Base-by-base conservation (phyloP, 2,329 filamentous ascomycete species). In the Trichoderma polysporum region DNA sequence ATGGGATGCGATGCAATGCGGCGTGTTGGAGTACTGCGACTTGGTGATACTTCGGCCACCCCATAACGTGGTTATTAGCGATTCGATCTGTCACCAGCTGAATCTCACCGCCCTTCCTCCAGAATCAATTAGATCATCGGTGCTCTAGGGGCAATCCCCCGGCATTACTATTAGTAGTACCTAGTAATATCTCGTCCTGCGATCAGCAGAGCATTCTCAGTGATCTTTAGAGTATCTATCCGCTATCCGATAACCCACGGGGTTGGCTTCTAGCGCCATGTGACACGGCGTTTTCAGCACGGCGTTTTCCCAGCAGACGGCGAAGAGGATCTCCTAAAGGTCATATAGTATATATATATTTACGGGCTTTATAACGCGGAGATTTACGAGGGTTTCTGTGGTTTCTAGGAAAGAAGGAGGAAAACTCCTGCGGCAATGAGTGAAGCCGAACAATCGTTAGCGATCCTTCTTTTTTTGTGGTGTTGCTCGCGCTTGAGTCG, bases 11-110 rank as follows among this genome's bases (percentile, higher is more conserved):
- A 63, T 22, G 37, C 33, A 13, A 33, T 56, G 60, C 35, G 37
- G 22, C 10, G 29, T 31, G 58, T 19, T 15, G 19, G 29, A 61
- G 58, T 50, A 27, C 58, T 25, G 52, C 31, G 31, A 25, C n/a
- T 15, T 37, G 19, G 52, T 33, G 58, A 61, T 61, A 50, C 57
- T 22, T 25, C n/a, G 2, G n/a, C 2, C 41, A 17, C 12, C 41
- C n/a, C n/a, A 45, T 45, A 12, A 7, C n/a, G 8, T 45, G 41
- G n/a, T 31, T 8, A 17, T 41, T 41, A 25, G 37, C 13, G 47
- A 47, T 64, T 41, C 50, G 50, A 64, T 64, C 60, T 56, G 50
- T 64, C 50, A 64, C 19, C 47, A 54, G 33, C 49, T 39, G 49
- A 41, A 63, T 64, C 60, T 56, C 60, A 64, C 60, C 60, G 50